These are phyloP conservation scores for Didymosphaeria variabile DNA, from an alignment of 2,329 filamentous ascomycete genomes.

Conservation along the genomic window DNA sequence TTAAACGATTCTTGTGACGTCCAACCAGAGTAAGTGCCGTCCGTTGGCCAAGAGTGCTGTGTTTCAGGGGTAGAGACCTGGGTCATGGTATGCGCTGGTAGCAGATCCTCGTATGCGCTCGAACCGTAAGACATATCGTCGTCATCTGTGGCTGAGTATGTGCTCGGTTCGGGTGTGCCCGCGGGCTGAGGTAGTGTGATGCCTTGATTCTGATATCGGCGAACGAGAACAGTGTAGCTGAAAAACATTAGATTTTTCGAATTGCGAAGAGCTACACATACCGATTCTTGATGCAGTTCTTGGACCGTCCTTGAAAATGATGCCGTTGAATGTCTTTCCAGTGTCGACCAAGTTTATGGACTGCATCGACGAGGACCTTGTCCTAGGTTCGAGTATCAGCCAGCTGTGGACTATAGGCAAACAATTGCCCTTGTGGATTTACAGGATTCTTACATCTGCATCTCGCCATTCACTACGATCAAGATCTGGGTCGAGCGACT, in stretches of 20 bases:
- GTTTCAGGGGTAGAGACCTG: conserved; percentile 31
- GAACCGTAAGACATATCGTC: conserved; percentile 27
- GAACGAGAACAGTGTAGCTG: conserved; percentile 44
- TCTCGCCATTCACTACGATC: conserved; percentile 52
- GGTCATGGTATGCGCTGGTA: conserved; percentile 22
- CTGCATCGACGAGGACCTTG: conserved; percentile 42
- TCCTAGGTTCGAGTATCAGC: conserved; percentile 29
- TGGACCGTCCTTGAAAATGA: conserved; percentile 49
- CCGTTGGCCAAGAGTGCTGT: conserved; percentile 34
- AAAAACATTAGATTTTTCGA: conserved; percentile 8
- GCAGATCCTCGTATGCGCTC: conserved; percentile 28
- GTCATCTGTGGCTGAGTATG: conserved; percentile 31
- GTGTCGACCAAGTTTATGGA: conserved; percentile 44
- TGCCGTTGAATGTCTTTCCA: conserved; percentile 51
- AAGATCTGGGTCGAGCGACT: conserved; percentile 54
- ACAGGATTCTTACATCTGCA: conserved; percentile 38
- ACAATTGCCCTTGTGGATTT: conserved; percentile 1
- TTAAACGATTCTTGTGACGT: conserved; percentile 33
- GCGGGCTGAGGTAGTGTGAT: conserved; percentile 35
- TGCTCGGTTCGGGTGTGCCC: conserved; percentile 30
- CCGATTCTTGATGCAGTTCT: conserved; percentile 53
- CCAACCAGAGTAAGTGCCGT: conserved; percentile 34
- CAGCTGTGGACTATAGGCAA: conserved; percentile 11
- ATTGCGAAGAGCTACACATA: conserved; percentile 19
- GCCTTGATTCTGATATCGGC: conserved; percentile 42